Conservation (phyloP, 2,329 filamentous ascomycete genomes). For the Aspergillaceae sp. region DNA sequence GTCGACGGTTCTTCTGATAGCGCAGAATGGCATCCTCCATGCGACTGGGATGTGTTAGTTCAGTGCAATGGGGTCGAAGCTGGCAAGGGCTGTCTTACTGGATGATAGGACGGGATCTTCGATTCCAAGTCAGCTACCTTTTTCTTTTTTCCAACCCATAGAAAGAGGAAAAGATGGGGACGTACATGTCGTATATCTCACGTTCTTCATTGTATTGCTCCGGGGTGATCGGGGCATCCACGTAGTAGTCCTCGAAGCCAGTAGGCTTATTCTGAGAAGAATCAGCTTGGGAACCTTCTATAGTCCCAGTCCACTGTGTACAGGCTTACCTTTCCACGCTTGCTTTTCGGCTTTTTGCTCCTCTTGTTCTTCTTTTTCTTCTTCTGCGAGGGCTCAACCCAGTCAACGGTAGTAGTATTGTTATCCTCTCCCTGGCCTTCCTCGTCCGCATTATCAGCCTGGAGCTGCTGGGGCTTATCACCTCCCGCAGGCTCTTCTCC, state of each 20-base stretch:
- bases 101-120: slow-evolving; percentile 41
- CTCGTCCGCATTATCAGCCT: background rate
- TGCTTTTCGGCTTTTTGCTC: slow-evolving; percentile 30
- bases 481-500: too few species aligned
- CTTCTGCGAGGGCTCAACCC: slow-evolving; percentile 1
- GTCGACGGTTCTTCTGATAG: slow-evolving; percentile 66
- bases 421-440: background rate
- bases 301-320: background rate
- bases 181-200: slow-evolving; percentile 59
- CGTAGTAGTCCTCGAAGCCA: slow-evolving; percentile 73
- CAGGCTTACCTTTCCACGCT: slow-evolving; percentile 23
- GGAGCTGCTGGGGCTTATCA: background rate
- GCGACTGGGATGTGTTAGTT: slow-evolving; percentile 45
- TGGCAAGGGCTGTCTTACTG: slow-evolving; percentile 40
- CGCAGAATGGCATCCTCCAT: slow-evolving; percentile 79
- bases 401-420: slow-evolving; percentile 3
- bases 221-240: slow-evolving; percentile 69
- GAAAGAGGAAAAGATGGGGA: slow-evolving; percentile 4
- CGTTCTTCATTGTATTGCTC: slow-evolving; percentile 58
- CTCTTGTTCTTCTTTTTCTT: slow-evolving; percentile 28
- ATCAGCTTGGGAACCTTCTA: background rate
- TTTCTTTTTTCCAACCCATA: too few species aligned
- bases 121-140: slow-evolving; percentile 7
- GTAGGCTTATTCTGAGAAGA: slow-evolving; percentile 40
- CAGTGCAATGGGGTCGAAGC: background rate